Evolutionary conservation across 805 yeast species (phyloP).

Genomic region (Maudiozyma serrabonitensis): DNA sequence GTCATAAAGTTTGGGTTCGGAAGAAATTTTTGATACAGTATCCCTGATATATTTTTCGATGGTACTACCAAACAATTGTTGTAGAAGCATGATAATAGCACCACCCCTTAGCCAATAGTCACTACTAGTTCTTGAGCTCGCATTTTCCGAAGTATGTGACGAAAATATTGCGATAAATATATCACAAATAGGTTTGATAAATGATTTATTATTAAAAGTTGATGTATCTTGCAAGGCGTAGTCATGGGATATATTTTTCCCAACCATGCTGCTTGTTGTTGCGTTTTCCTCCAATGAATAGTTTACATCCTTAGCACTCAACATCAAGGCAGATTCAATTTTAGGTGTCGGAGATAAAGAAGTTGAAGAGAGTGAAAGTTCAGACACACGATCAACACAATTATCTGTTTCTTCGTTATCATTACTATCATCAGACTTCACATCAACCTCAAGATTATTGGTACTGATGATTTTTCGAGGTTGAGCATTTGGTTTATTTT

Average conservation of each 20-base stretch:
- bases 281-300: too few relatives aligned
- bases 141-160: conserved; percentile 18
- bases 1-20: conserved; percentile 37
- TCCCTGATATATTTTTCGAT: conserved; percentile 60
- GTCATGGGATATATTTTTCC: too few relatives aligned
- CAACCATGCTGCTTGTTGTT: too few relatives aligned
- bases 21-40: conserved; percentile 17
- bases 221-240: neutral
- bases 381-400: neutral
- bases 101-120: conserved; percentile 67
- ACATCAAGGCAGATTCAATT: too few relatives aligned
- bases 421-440: neutral
- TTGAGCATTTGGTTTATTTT: neutral
- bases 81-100: conserved; percentile 70
- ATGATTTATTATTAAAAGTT: conserved; percentile 31
- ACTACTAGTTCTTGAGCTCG: neutral
- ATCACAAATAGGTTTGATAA: conserved; percentile 77
- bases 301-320: too few relatives aligned
- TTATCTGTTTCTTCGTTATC: neutral
- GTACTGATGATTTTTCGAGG: neutral
- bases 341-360: too few relatives aligned
- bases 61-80: conserved; percentile 80
- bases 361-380: neutral
- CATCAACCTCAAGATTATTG: neutral
- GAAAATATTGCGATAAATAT: conserved; percentile 62